A percentile compares a stretch with the other conserved stretches of the same genome.
phyloP scores from a whole-genome alignment of 176 grass and related monocot species.

The Hsuehochloa calcarea region DNA sequence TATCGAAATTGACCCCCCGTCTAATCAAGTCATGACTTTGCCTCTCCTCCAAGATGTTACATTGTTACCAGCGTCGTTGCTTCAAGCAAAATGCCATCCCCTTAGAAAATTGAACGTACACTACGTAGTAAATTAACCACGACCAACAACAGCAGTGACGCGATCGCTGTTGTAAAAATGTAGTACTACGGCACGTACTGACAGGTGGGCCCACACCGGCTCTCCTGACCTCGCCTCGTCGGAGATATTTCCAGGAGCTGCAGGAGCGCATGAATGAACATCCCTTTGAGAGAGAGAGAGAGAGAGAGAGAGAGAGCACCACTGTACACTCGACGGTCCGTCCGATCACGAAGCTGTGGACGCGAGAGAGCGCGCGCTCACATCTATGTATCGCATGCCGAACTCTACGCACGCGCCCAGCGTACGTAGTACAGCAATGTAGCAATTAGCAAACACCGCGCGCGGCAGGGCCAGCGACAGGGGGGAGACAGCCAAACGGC shows the following conservation, averaged over 20 bases:
- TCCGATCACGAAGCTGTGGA: conserved; percentile 19
- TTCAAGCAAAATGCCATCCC: too few relatives aligned
- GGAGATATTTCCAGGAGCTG: background rate
- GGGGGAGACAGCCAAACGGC: too few relatives aligned
- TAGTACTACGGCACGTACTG: background rate
- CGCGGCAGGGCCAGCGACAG: too few relatives aligned
- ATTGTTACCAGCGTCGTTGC: too few relatives aligned
- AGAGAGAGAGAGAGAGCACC: too few relatives aligned
- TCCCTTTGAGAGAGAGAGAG: background rate
- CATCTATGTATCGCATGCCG: background rate
- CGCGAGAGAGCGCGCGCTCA: background rate
- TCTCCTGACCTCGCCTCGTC: background rate
- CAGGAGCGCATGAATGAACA: background rate
- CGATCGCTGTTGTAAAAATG: background rate
- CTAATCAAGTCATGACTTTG: background rate
- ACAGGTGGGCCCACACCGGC: background rate
- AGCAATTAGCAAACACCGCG: background rate
- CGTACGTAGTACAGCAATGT: background rate
- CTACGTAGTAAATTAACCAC: background rate
- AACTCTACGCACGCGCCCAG: background rate
- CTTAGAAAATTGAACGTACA: background rate
- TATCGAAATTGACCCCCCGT: too few relatives aligned
- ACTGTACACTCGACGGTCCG: background rate
- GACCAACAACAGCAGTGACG: background rate
- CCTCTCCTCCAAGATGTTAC: too few relatives aligned